Evolutionary conservation across 2,329 filamentous ascomycete genomes (phyloP), one percentile per base, ranked within the genome.

Genomic region (Epichloe glyceriae): DNA sequence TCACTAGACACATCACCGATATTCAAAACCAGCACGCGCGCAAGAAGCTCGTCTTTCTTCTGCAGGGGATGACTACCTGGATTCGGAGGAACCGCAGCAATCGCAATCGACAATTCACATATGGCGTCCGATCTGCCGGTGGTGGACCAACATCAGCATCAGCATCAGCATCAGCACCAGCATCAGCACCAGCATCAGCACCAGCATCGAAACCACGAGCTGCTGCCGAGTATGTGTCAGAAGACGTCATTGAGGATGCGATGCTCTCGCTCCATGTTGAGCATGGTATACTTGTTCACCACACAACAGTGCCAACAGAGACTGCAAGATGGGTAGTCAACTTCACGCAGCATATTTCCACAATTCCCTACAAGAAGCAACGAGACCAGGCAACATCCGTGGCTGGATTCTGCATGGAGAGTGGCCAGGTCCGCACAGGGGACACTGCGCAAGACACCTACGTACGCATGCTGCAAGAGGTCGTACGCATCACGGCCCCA

Each of bases 321-420:
- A 86, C 84, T 1, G 83, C 85, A 2, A 76, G 83, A 57, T 88
- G 85, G 83, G 80, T 90, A 33, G 70, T 75, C 33, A 72, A 77
- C 35, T 88, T 90, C 59, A 91, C 87, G 0, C 83, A 89, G 60
- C 83, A 91, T 62, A 82, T 91, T 46, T 85, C 84, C 7, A 86
- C 82, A 1, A 80, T 85, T 20, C 86, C 85, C 0, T 90, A 90
- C 64, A 79, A 79, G 55, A 76, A 70, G 48, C 73, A 74, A 57
- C 67, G 68, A 20, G 76, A 80, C 50, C 64, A 66, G 35, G 63
- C 67, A 46, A 71, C 70, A 50, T 72, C 75, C 1, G 71, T 75
- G 12, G 80, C 79, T 1, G 73, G 77, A 0, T 91, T 91, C 63
- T 90, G 86, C 66, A 89, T 90, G 83, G 85, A 88, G 49, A 71